Base-by-base conservation (phyloP, 1,284 basidiomycete species). In the Marasmius sp. region DNA sequence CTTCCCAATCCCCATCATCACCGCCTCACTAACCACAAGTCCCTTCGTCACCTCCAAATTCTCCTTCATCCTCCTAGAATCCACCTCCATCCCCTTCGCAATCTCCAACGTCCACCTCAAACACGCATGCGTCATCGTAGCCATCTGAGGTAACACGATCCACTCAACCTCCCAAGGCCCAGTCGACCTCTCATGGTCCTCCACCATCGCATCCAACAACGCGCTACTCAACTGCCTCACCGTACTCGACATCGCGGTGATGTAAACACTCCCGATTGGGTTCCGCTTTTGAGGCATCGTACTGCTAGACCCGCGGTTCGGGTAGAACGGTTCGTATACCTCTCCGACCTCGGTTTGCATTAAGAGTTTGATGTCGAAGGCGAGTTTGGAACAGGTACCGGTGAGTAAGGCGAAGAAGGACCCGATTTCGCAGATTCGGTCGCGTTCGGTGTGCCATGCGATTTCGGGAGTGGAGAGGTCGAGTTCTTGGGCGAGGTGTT, bases 241-340 rank as follows among this genome's bases (percentile, higher is more conserved):
- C 8, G 74, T 77, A 27, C 73, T 70, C 20, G 74, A 66, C 71
- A 80, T 77, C 6, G 77, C 75, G 0, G 74, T 75, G 60, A 80
- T 76, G 62, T 81, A 81, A 0, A 72, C 78, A 53, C 77, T 74
- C 4, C 73, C 75, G 45, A 79, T 77, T 0, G 77, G 78, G 56
- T 81, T 81, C 22, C 79, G 72, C 59, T 81, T 81, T 59, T 81
- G 79, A 20, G 77, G 78, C 80, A 80, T 81, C 27, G 78, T 81
- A 61, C 76, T 79, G 58, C 77, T 81, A 3, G 77, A 79, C 1
- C 79, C 77, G 20, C 77, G 77, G 55, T 79, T 71, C 14, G 72
- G 65, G 43, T 76, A 70, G 53, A 74, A 80, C 1, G 79, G 77
- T 59, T 81, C 77, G 1, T 75, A 77, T 16, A 80, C 69, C 57